Conservation (phyloP, 257 asterid genomes). For the Gardenia jasminoides region DNA sequence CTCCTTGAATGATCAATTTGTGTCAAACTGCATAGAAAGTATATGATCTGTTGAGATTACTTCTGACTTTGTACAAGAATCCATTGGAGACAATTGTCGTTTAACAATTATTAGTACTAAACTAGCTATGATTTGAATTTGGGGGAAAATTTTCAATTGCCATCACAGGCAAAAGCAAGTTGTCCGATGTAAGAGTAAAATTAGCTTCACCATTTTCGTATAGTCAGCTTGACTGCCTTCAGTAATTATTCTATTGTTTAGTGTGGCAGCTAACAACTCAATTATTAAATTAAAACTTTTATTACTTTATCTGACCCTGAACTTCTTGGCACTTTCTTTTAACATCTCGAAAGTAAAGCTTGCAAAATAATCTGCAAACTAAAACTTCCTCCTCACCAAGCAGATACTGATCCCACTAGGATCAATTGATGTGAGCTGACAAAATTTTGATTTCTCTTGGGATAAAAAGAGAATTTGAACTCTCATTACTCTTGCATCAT, state of each 20-base stretch:
- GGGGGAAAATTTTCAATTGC: too few species aligned
- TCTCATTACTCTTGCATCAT: background rate
- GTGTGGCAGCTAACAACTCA: background rate
- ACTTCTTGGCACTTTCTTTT: background rate
- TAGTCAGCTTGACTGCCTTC: background rate
- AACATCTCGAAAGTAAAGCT: too few species aligned
- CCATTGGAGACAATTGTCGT: too few species aligned
- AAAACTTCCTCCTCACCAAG: too few species aligned
- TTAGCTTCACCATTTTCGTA: background rate
- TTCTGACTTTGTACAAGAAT: too few species aligned
- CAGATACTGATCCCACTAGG: background rate
- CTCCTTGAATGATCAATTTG: background rate
- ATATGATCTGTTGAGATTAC: background rate
- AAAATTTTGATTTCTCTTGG: background rate
- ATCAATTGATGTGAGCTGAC: background rate
- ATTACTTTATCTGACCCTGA: background rate
- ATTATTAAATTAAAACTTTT: background rate
- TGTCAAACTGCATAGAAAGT: background rate
- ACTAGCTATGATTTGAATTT: too few species aligned
- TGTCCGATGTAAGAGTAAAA: background rate
- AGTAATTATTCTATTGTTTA: background rate
- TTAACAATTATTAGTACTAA: too few species aligned
- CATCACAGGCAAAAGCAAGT: too few species aligned
- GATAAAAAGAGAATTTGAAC: background rate
- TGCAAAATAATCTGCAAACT: too few species aligned